A percentile compares a stretch with the other conserved stretches of the same genome.
Evolutionary conservation across 2,329 filamentous ascomycete species (phyloP).

Genomic region (Aspergillus unguis): DNA sequence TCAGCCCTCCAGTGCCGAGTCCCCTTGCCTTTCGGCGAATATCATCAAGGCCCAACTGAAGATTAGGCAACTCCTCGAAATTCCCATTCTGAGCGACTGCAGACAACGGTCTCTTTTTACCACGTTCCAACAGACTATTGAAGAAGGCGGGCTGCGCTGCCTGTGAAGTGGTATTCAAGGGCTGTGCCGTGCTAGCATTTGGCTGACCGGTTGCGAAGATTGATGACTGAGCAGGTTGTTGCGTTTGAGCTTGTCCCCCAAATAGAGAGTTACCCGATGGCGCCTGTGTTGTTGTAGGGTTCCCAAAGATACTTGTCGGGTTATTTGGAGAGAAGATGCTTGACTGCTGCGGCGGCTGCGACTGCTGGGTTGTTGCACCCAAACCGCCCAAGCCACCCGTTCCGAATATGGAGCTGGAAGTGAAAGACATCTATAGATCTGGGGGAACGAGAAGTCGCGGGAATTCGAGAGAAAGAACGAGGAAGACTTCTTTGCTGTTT

Average conservation of each 20-base stretch:
- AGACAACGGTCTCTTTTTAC: conserved; percentile 65
- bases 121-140: conserved; percentile 61
- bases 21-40: conserved; percentile 72
- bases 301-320: conserved; percentile 27
- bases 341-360: conserved; percentile 12
- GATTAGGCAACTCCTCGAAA: conserved; percentile 76
- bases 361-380: conserved; percentile 21
- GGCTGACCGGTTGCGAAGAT: conserved; percentile 28
- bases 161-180: conserved; percentile 27
- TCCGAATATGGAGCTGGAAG: conserved; percentile 30
- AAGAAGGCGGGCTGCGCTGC: conserved; percentile 58
- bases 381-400: conserved; percentile 25
- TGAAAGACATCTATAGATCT: conserved; percentile 17
- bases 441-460: background rate
- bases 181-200: conserved; percentile 21
- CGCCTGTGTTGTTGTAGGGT: conserved; percentile 21
- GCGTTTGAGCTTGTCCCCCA: conserved; percentile 23
- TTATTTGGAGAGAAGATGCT: conserved; percentile 29
- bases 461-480: background rate
- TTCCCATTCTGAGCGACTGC: conserved; percentile 54
- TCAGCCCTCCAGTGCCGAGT: conserved; percentile 65
- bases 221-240: conserved; percentile 26
- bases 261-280: conserved; percentile 25
- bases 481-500: background rate
- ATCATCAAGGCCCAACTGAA: conserved; percentile 89